Evolutionary conservation across 805 yeast genomes (phyloP), one percentile per base, ranked within the genome.

Genomic region (Pachysolen tannophilus): DNA sequence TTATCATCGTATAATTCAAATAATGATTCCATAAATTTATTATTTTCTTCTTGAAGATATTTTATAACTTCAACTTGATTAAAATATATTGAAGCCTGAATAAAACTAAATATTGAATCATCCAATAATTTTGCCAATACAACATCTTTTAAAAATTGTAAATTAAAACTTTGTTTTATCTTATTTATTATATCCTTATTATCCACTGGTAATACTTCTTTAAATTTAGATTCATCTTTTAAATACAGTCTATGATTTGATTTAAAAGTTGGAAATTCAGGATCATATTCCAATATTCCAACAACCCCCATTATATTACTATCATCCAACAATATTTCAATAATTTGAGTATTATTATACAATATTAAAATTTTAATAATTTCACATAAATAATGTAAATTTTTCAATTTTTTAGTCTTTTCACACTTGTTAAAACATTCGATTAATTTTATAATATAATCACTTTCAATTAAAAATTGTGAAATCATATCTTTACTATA

Each of bases 261-360:
- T 55, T 85, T 87, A 43, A 69, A 67, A 10, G 67, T 66, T 1
- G 96, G 95, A 48, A 72, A 85, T 38, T 84, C 94, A 0, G 92
- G 82, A 53, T 92, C 97, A 55, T 86, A 82, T 55, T 92, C 98
- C 31, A 90, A 58, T 9, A 86, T 81, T 1, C 95, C 95, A 9
- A 80, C 70, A 3, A 85, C 59, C 1, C 82, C 82, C 47, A 65
- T 49, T 30, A 79, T 65, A 27, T 63, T 48, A 6, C 64, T 65
- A 41, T 76, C 81, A 10, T 65, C 65, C 3, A 78, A 58, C 40
- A 82, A 61, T n/a, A 61, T 46, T 35, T 80, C 85, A 30, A 80
- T 53, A 5, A 82, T 63, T 10, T 63, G 56, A 20, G 72, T 60
- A 43, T 88, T 96, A 48, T 83, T 85, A 56, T 81, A 79, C 20